Evolutionary conservation across 2,329 filamentous ascomycete genomes (phyloP), one percentile per base, ranked within the genome.

Genomic region (Cytospora mali): DNA sequence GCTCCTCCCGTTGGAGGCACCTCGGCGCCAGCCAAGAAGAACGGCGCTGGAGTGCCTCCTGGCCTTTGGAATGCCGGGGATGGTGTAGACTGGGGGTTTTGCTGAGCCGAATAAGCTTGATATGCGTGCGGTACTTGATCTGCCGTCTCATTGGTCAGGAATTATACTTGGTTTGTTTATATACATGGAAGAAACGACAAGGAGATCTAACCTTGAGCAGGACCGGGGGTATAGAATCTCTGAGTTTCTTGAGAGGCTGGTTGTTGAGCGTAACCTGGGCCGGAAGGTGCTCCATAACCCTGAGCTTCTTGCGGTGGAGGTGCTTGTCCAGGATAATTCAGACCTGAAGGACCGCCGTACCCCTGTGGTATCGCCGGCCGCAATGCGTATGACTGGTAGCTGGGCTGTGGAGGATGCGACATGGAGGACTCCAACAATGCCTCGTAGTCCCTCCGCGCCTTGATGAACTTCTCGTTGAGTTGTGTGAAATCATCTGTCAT

Each of bases 401-500:
- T 86, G 53, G 89, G 86, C 71, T 91, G 90, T 58, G 91, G 87
- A n/a, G 93, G 90, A 69, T 97, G 94, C 1, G 93, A 88, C 94
- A 99, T 98, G 61, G 94, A 98, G 21, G 92, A 90, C 76, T 99
- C 95, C 23, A 99, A 81, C n/a, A 99, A 83, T 31, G 91, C 88
- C 77, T 99, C 95, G 74, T 99, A 99, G 77, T 99, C 95, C 70
- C 94, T 87, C 67, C 95, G 89, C 52, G 95, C 95, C 77, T 99
- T 99, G 82, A 99, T 98, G 76, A 99, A 99, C 79, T 98, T 98
- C 76, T 99, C 95, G 72, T 99, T 99, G 66, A 99, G 81, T 74
- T 98, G 94, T 2, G 95, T 97, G 73, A 99, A 98, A 75, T 99
- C 95, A 76, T 99, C 95, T 96, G 68, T 29, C 46, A 33, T 11